These are phyloP conservation scores for Cupressus sempervirens DNA, from an alignment of 75 land plant genomes.

Conservation along the genomic window DNA sequence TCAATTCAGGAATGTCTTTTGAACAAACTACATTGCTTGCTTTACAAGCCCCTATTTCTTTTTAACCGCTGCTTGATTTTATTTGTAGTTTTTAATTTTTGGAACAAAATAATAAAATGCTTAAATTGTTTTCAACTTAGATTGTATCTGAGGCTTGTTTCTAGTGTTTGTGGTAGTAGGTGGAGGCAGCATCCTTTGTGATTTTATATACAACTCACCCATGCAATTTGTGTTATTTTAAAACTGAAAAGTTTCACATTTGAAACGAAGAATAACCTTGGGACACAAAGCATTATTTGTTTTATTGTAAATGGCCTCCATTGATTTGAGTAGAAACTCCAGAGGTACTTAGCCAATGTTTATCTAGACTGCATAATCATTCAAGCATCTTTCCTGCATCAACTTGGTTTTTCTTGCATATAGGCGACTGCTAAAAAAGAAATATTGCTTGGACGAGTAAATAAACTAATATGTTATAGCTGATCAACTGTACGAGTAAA, in stretches of 20 bases:
- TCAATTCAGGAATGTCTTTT: not conserved
- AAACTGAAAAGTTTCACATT: not conserved
- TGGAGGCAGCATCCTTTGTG: not conserved
- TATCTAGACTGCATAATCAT: not conserved
- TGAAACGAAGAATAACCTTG: not conserved
- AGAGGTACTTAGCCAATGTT: not conserved
- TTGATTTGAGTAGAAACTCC: not conserved
- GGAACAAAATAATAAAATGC: too few species aligned
- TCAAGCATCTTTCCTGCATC: not conserved
- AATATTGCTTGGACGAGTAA: too few species aligned
- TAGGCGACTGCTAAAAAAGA: too few species aligned
- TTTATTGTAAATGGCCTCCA: too few species aligned
- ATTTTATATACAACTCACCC: not conserved
- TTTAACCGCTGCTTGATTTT: not conserved
- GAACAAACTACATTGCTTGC: not conserved
- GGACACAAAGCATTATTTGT: not conserved
- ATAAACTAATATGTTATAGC: not conserved
- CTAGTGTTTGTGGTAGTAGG: not conserved
- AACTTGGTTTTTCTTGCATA: too few species aligned
- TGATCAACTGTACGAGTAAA: too few species aligned
- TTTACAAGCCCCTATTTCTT: not conserved
- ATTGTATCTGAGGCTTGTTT: not conserved
- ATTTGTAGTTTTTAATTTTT: too few species aligned
- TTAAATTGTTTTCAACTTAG: not conserved
- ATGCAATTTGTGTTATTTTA: not conserved